A percentile compares a stretch with the other conserved stretches of the same genome.
Conservation (phyloP, 2,329 filamentous ascomycete genomes). For the Plectosphaerella cucumerina region DNA sequence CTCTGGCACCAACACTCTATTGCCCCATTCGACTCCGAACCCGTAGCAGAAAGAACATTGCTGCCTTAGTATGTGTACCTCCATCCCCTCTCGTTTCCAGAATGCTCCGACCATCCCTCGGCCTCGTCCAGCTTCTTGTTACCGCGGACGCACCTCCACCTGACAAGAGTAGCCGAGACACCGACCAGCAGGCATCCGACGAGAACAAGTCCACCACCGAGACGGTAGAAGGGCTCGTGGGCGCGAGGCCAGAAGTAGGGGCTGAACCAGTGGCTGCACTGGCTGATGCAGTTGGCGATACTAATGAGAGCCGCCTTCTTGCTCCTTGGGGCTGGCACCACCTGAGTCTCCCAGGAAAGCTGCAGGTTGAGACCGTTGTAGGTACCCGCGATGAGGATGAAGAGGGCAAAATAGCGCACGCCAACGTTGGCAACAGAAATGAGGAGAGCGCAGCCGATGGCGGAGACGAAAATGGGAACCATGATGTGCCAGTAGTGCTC, state of each 20-base stretch:
- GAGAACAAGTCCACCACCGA: conserved; percentile 17
- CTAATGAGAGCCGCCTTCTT: conserved; percentile 35
- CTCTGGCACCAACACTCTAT: conserved; percentile 12
- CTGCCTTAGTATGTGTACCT: conserved; percentile 7
- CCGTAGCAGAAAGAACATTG: too few relatives aligned
- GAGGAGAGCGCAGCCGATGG: conserved; percentile 32
- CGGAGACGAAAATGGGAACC: conserved; percentile 27
- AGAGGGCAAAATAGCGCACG: conserved; percentile 36
- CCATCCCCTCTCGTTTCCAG: conserved; percentile 17
- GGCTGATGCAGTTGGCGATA: conserved; percentile 33
- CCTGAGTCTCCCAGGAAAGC: conserved; percentile 32
- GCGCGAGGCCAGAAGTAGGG: conserved; percentile 27
- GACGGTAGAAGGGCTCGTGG: conserved; percentile 20
- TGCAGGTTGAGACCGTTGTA: conserved; percentile 34
- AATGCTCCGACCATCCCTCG: conserved; percentile 16
- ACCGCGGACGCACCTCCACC: conserved; percentile 13
- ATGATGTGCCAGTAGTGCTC: conserved; percentile 35
- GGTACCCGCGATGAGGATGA: conserved; percentile 31
- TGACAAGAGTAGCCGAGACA: conserved; percentile 12
- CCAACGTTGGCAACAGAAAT: conserved; percentile 32
- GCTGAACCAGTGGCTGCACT: conserved; percentile 32
- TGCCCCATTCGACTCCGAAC: too few relatives aligned
- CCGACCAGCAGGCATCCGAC: conserved; percentile 14
- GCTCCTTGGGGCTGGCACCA: conserved; percentile 30
- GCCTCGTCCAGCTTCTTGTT: conserved; percentile 21